Evolutionary conservation across 495 filamentous ascomycete species (phyloP).

Genomic region (Staphylotrichum longicolle): DNA sequence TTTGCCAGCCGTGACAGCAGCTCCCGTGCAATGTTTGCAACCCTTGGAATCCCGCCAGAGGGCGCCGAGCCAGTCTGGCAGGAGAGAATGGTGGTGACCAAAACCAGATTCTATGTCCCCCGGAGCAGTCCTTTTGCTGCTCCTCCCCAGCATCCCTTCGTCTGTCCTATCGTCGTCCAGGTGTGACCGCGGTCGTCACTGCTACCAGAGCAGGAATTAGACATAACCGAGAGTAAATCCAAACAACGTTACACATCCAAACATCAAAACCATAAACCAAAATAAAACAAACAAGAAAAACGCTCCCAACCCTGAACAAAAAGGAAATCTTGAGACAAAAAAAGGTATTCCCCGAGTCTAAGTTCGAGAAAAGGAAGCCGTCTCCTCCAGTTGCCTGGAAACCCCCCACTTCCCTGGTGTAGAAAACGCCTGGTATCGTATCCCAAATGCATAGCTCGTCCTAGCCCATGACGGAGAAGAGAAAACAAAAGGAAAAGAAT

Average conservation of each 20-base stretch:
- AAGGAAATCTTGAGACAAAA: not conserved
- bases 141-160: slow-evolving; percentile 22
- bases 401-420: slow-evolving; percentile 13
- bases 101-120: slow-evolving; percentile 7
- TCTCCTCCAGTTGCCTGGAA: slow-evolving; percentile 30
- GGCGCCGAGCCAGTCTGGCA: slow-evolving; percentile 17
- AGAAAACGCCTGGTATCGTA: slow-evolving; percentile 37
- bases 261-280: slow-evolving; percentile 2
- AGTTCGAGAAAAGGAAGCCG: not conserved
- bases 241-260: slow-evolving; percentile 11
- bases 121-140: slow-evolving; percentile 21
- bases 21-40: slow-evolving; percentile 8
- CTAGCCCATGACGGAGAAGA: slow-evolving; percentile 14
- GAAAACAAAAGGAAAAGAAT: slow-evolving; percentile 16
- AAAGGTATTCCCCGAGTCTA: slow-evolving; percentile 7
- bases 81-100: slow-evolving; percentile 12
- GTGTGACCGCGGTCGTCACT: slow-evolving; percentile 19
- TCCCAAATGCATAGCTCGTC: slow-evolving; percentile 29
- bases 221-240: slow-evolving; percentile 15
- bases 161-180: slow-evolving; percentile 1
- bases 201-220: slow-evolving; percentile 35
- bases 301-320: slow-evolving; percentile 5
- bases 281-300: slow-evolving; percentile 9
- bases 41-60: slow-evolving; percentile 19
- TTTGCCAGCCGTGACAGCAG: slow-evolving; percentile 4